A percentile compares a stretch with the other conserved stretches of the same genome.
phyloP scores from a whole-genome alignment of 331 rosid species.

The Malus hybrid region DNA sequence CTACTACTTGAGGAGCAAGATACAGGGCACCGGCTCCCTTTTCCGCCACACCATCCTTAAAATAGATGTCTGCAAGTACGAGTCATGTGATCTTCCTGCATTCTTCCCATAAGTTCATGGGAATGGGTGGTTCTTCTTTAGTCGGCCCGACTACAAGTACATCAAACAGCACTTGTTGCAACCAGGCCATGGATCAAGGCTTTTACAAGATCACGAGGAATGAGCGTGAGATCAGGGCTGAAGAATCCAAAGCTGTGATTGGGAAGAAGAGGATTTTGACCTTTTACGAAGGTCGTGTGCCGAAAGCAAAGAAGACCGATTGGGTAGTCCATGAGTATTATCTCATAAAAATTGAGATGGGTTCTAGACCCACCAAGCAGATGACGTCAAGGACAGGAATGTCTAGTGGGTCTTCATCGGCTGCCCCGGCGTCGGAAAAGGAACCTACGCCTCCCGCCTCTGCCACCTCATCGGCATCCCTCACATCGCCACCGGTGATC shows the following conservation, averaged over 20 bases:
- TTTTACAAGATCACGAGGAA: too few relatives aligned
- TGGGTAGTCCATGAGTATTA: slow-evolving; percentile 2
- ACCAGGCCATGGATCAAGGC: slow-evolving; percentile 25
- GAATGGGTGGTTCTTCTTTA: slow-evolving; percentile 37
- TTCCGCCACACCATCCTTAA: slow-evolving; percentile 14
- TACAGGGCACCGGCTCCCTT: background rate
- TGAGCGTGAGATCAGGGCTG: too few relatives aligned
- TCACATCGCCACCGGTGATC: too few relatives aligned
- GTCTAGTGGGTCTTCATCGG: too few relatives aligned
- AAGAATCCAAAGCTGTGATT: too few relatives aligned
- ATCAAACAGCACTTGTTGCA: slow-evolving; percentile 14
- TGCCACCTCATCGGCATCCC: too few relatives aligned
- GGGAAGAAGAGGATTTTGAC: too few relatives aligned
- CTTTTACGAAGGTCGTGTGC: too few relatives aligned
- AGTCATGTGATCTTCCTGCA: background rate
- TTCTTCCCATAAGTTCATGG: background rate
- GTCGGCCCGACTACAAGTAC: slow-evolving; percentile 25
- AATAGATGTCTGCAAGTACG: slow-evolving; percentile 28
- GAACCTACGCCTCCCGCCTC: too few relatives aligned
- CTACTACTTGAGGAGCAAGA: too few relatives aligned
- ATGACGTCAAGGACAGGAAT: background rate
- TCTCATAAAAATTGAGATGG: background rate
- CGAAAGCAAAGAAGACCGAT: too few relatives aligned
- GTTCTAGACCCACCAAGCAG: background rate
- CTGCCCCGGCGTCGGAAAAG: too few relatives aligned